A percentile compares a stretch with the other conserved stretches of the same genome.
These are phyloP conservation scores for Colletotrichum chrysophilum DNA, from an alignment of 2,329 filamentous ascomycete genomes.

Conservation along the genomic window DNA sequence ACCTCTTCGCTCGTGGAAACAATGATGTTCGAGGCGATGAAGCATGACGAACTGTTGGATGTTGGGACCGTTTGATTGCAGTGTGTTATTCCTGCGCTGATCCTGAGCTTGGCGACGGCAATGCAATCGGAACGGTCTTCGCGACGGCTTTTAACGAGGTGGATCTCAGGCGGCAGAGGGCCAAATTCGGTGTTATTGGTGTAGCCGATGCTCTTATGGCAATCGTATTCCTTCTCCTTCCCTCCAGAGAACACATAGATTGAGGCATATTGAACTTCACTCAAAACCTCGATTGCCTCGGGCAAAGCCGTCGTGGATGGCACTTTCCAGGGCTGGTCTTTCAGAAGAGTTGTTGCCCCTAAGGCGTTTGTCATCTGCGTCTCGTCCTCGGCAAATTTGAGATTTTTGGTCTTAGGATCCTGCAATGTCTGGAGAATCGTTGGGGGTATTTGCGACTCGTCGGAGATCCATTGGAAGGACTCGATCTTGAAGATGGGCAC, in stretches of 20 bases:
- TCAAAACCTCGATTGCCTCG: rapidly evolving
- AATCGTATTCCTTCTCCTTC: rapidly evolving
- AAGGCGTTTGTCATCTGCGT: neutral
- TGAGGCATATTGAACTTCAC: rapidly evolving
- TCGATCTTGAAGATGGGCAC: neutral
- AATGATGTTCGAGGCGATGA: neutral
- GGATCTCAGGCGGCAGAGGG: neutral
- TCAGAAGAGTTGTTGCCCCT: neutral
- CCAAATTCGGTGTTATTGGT: neutral
- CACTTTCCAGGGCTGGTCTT: neutral
- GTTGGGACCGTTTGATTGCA: rapidly evolving
- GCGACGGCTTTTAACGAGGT: neutral
- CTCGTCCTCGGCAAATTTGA: rapidly evolving
- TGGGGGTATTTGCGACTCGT: neutral
- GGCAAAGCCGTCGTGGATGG: rapidly evolving
- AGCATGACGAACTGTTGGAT: neutral
- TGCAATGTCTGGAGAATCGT: rapidly evolving
- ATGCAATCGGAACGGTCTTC: neutral
- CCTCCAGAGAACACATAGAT: rapidly evolving
- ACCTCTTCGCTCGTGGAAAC: neutral
- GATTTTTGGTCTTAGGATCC: neutral
- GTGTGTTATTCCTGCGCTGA: neutral
- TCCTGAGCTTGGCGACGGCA: neutral
- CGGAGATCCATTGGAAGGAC: neutral
- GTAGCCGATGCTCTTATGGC: neutral